These are phyloP conservation scores for Jatropha podagrica DNA, from an alignment of 441 rosid genomes.

Conservation along the genomic window DNA sequence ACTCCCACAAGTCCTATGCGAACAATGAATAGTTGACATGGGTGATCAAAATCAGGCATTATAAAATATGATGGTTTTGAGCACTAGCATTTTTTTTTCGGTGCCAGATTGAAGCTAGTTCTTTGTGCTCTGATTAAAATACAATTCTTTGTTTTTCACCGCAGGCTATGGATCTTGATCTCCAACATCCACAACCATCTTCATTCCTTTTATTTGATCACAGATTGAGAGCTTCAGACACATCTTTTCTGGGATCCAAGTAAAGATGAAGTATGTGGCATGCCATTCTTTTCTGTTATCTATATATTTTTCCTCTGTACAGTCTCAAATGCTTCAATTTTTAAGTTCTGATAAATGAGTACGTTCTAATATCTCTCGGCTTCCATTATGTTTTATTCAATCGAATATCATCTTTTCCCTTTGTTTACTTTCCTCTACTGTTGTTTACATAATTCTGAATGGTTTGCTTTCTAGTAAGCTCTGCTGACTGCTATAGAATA, in stretches of 20 bases:
- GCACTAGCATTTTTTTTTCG: not conserved
- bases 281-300: not conserved
- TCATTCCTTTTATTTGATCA: constrained; percentile 14
- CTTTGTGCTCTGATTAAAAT: not conserved
- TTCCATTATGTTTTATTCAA: not conserved
- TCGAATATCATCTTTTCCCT: not conserved
- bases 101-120: not conserved
- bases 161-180: constrained; percentile 16
- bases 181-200: constrained; percentile 17
- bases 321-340: not conserved
- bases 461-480: too few relatives aligned
- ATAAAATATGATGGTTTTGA: not conserved
- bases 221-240: constrained; percentile 15
- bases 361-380: too few relatives aligned
- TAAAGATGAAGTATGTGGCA: not conserved
- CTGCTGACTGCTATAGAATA: too few relatives aligned
- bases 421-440: too few relatives aligned
- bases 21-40: not conserved
- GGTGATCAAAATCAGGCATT: not conserved
- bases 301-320: not conserved
- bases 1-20: not conserved
- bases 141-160: constrained; percentile 1
- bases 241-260: constrained; percentile 6
- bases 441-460: too few relatives aligned
- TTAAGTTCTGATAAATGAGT: not conserved